Conservation (phyloP, 139 green algal species). For the Microglena sp. region DNA sequence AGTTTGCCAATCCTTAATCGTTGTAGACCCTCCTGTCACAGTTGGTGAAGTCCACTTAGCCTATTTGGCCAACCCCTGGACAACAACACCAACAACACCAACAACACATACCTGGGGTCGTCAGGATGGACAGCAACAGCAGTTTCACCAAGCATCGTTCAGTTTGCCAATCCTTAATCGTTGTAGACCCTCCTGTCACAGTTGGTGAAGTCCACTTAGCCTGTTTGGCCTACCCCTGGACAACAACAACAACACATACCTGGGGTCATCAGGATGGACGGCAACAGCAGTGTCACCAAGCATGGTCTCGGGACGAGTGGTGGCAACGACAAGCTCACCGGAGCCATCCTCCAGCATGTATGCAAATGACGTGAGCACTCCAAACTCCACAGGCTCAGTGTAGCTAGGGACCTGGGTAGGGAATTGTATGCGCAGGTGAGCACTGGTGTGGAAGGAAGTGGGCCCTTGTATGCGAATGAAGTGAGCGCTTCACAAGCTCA, state of each 20-base stretch:
- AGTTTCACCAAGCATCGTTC: conserved; percentile 95
- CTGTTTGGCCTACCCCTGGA: too few species aligned
- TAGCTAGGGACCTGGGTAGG: conserved; percentile 45
- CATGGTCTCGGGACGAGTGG: conserved; percentile 90
- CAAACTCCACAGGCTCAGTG: conserved; percentile 85
- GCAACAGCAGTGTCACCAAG: conserved; percentile 91
- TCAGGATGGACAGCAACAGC: conserved; percentile 92
- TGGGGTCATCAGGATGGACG: conserved; percentile 84
- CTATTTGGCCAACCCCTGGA: too few species aligned
- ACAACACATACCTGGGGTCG: conserved; percentile 50
- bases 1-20: too few species aligned
- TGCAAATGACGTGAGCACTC: conserved; percentile 87
- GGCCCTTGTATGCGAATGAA: conserved; percentile 92
- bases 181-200: too few species aligned
- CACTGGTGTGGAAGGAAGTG: too few species aligned
- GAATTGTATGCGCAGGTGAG: too few species aligned
- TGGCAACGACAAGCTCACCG: conserved; percentile 80
- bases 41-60: too few species aligned
- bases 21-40: too few species aligned
- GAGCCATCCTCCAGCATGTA: conserved; percentile 79
- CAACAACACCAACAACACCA: too few species aligned
- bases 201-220: too few species aligned
- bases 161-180: too few species aligned
- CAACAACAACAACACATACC: too few species aligned
- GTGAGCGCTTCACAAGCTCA: conserved; percentile 78